A percentile compares a stretch with the other conserved stretches of the same genome.
Conservation (phyloP, 345 rosid genomes). For the Mangifera indica region DNA sequence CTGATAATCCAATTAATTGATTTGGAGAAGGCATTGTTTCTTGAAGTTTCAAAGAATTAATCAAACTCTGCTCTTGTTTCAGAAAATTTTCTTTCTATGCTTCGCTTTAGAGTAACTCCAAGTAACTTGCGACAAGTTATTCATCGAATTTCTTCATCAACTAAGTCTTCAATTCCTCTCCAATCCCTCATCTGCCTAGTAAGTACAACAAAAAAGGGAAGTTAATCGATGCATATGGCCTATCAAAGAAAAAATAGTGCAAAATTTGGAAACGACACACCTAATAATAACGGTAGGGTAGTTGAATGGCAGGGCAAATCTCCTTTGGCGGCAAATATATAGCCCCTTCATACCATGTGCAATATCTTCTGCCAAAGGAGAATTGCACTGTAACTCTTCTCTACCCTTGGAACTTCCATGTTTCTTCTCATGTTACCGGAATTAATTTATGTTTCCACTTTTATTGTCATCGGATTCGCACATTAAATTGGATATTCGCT, state of each 20-base stretch:
- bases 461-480: constrained; percentile 33
- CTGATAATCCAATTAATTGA: too few species aligned
- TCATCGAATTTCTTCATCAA: background rate
- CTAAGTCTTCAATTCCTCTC: background rate
- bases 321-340: constrained; percentile 43
- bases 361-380: constrained; percentile 41
- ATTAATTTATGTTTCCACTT: constrained; percentile 9
- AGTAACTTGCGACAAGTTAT: background rate
- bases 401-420: constrained; percentile 18
- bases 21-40: too few species aligned
- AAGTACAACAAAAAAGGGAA: background rate
- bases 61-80: background rate
- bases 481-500: constrained; percentile 33
- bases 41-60: too few species aligned
- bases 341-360: background rate
- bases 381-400: constrained; percentile 41
- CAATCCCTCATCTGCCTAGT: background rate
- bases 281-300: background rate
- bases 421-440: background rate
- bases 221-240: too few species aligned
- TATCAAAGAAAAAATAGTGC: constrained; percentile 10
- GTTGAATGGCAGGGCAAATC: constrained; percentile 47
- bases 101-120: background rate
- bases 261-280: background rate
- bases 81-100: background rate